Evolutionary conservation across 1,139 yeast genomes (phyloP).

Genomic region (Kodamaea suecica): DNA sequence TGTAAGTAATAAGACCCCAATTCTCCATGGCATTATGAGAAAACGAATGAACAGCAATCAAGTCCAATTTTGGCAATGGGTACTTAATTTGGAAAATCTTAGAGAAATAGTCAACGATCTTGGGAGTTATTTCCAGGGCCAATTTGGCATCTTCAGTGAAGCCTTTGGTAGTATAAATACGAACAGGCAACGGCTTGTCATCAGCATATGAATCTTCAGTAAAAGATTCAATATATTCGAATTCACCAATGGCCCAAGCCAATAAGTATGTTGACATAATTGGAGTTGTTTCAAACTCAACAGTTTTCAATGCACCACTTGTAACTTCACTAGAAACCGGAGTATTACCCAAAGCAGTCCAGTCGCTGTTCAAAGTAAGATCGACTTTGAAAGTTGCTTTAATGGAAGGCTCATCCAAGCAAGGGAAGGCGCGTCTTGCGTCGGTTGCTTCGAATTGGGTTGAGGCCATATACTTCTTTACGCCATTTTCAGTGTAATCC

Average conservation of each 20-base stretch:
- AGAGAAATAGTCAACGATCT: constrained; percentile 65
- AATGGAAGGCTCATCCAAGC: constrained; percentile 82
- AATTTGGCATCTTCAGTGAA: constrained; percentile 57
- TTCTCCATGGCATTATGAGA: constrained; percentile 89
- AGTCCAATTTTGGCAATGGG: constrained; percentile 71
- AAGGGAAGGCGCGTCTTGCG: constrained; percentile 88
- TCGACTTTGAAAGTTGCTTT: constrained; percentile 61
- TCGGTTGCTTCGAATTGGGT: constrained; percentile 91
- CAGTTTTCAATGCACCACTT: constrained; percentile 16
- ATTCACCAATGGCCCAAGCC: constrained; percentile 77
- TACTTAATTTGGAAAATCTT: constrained; percentile 62
- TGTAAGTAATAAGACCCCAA: constrained; percentile 83
- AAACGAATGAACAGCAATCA: constrained; percentile 74
- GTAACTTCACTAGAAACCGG: constrained; percentile 13
- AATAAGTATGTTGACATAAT: constrained; percentile 72
- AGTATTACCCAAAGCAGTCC: constrained; percentile 19
- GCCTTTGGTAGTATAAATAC: constrained; percentile 74
- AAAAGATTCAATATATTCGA: constrained; percentile 61
- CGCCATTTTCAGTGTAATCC: constrained; percentile 59
- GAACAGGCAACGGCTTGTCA: constrained; percentile 57
- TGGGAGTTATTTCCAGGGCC: constrained; percentile 65
- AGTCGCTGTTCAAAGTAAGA: constrained; percentile 12
- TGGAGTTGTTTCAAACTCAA: constrained; percentile 57
- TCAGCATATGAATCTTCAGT: constrained; percentile 34
- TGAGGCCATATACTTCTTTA: constrained; percentile 63